Base-by-base conservation (phyloP, 2,329 filamentous ascomycete genomes). In the Penicillium italicum region DNA sequence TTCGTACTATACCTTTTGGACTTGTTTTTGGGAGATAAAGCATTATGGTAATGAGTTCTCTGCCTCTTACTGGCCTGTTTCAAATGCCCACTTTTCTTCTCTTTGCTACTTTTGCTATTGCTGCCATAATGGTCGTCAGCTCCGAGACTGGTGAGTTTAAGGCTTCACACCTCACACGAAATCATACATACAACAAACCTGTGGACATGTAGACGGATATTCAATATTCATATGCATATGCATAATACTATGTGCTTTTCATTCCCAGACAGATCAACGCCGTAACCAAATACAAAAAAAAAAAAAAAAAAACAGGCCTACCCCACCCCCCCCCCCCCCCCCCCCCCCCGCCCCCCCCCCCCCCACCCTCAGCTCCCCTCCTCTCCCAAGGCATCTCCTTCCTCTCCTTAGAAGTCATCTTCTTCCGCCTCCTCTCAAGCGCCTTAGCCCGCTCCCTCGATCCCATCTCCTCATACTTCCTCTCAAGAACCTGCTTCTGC, bases 341-440 rank as follows among this genome's bases (percentile, higher is more conserved):
- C 64, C 8, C 59, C 63, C 60, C 50, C 20, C 40, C 53, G 45
- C 56, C 61, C 24, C 47, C 24, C 3, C 24, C 24, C 3, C 24
- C 58, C 49, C 61, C 60, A 55, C 53, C 58, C 36, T 72, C 73
- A 26, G 68, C 60, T 11, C 70, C 72, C 58, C 83, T 77, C 59
- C 83, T 76, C 47, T 75, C 77, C 69, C 76, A 74, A 0, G 85
- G 85, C 81, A 92, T 78, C 60, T 85, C 82, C 77, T 85, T 95
- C 78, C 89, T 89, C 81, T 97, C 94, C 79, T 88, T 93, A 10
- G 84, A 80, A 0, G 89, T 85, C 50, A 90, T 79, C 86, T 96
- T 97, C 86, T 96, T 97, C 74, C 91, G 80, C 77, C 88, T 86
- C 71, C 90, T 82, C 80, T 95, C 91, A 67, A 97, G 90, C 14